phyloP scores from a whole-genome alignment of 805 yeast genomes.

The Cyberlindnera amylophila region DNA sequence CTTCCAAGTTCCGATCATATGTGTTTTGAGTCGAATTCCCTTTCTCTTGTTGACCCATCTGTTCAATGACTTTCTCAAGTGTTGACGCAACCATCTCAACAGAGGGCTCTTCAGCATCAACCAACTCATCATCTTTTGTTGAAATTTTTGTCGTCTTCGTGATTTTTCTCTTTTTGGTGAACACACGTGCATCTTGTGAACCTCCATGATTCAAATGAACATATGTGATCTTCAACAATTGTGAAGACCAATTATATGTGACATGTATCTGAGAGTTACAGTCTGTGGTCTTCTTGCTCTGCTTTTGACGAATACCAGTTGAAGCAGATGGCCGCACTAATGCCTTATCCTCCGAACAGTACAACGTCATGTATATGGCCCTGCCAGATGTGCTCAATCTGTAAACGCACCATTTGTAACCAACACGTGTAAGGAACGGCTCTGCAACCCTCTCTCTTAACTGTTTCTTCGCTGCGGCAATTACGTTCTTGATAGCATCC shows the following conservation, averaged over 20 bases:
- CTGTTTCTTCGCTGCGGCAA: slow-evolving; percentile 1
- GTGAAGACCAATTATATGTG: slow-evolving; percentile 8
- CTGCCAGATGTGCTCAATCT: slow-evolving; percentile 4
- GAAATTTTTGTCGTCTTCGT: no score
- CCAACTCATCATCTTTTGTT: background rate
- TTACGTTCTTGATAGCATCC: background rate
- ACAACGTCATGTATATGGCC: slow-evolving; percentile 8
- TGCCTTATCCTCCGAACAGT: slow-evolving; percentile 10
- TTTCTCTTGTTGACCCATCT: no score
- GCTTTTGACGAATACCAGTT: slow-evolving; percentile 8
- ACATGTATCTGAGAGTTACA: slow-evolving; percentile 10
- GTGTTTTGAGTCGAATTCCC: no score
- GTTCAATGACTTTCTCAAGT: background rate
- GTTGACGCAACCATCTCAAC: background rate
- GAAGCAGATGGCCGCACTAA: slow-evolving; percentile 7
- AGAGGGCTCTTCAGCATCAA: background rate
- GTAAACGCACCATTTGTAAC: slow-evolving; percentile 10
- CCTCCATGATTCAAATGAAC: slow-evolving; percentile 5
- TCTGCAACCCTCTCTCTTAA: slow-evolving; percentile 1
- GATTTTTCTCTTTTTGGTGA: no score
- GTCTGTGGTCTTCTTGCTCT: slow-evolving; percentile 6
- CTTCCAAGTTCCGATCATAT: no score
- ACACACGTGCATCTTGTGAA: no score
- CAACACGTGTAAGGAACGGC: background rate
- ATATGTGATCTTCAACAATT: slow-evolving; percentile 3